phyloP scores from a whole-genome alignment of 345 rosid species.

The Alliaria petiolata region DNA sequence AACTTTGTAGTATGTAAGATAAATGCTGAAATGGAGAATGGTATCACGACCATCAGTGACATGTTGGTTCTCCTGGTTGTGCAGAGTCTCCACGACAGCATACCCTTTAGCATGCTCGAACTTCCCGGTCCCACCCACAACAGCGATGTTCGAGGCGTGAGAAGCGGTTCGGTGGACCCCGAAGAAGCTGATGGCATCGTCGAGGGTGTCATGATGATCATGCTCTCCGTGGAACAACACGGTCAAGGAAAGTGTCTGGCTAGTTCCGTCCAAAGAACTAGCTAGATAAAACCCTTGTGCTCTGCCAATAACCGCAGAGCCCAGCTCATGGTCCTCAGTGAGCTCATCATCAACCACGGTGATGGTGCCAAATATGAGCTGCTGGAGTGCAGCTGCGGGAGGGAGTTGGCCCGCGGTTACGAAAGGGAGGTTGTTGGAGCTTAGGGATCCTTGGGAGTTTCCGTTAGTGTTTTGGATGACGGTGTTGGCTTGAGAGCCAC shows the following conservation, averaged over 20 bases:
- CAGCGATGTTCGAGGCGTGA: slow-evolving; percentile 54
- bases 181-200: slow-evolving; percentile 70
- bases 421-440: slow-evolving; percentile 57
- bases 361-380: slow-evolving; percentile 82
- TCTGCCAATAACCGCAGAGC: slow-evolving; percentile 59
- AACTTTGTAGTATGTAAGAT: slow-evolving; percentile 42
- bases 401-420: slow-evolving; percentile 89
- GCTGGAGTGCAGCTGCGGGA: slow-evolving; percentile 53
- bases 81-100: slow-evolving; percentile 61
- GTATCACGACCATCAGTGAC: slow-evolving; percentile 80
- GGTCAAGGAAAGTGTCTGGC: slow-evolving; percentile 75
- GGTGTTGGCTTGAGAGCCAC: slow-evolving; percentile 57
- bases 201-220: slow-evolving; percentile 34
- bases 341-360: slow-evolving; percentile 83
- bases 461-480: slow-evolving; percentile 60
- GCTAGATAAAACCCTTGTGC: slow-evolving; percentile 91
- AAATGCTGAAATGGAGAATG: slow-evolving; percentile 58
- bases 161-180: slow-evolving; percentile 83
- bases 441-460: slow-evolving; percentile 46
- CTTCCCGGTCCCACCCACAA: slow-evolving; percentile 80
- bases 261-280: slow-evolving; percentile 80
- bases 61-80: slow-evolving; percentile 55
- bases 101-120: slow-evolving; percentile 72
- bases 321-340: slow-evolving; percentile 76
- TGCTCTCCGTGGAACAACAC: slow-evolving; percentile 46